phyloP scores from a whole-genome alignment of 441 rosid species.

The Adansonia grandidieri region DNA sequence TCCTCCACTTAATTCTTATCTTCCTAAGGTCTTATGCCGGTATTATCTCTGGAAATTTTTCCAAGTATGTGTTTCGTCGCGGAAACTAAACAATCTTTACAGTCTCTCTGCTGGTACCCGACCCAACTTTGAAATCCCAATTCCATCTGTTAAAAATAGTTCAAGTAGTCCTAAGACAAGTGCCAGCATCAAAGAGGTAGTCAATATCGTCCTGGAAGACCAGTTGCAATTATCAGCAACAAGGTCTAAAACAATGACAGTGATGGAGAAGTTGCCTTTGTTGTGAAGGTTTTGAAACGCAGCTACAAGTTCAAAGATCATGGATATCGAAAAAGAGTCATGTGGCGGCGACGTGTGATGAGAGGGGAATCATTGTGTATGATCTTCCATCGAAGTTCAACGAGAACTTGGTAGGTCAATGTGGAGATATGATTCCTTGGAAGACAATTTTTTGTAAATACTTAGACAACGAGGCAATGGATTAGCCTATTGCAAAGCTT shows the following conservation, averaged over 20 bases:
- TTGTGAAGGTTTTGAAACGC: slow-evolving; percentile 47
- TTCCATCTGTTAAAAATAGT: slow-evolving; percentile 30
- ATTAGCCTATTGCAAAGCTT: slow-evolving; percentile 52
- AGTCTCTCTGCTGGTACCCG: slow-evolving; percentile 86
- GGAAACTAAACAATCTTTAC: slow-evolving; percentile 73
- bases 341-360: slow-evolving; percentile 45
- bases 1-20: slow-evolving; percentile 50
- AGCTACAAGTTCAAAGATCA: slow-evolving; percentile 61
- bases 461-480: slow-evolving; percentile 60
- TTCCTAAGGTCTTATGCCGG: slow-evolving; percentile 76
- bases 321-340: slow-evolving; percentile 47
- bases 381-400: slow-evolving; percentile 80
- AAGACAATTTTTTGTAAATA: slow-evolving; percentile 56
- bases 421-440: slow-evolving; percentile 79
- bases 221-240: background rate
- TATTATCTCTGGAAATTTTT: slow-evolving; percentile 66
- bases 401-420: slow-evolving; percentile 69
- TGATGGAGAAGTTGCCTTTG: slow-evolving; percentile 46
- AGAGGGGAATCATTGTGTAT: slow-evolving; percentile 66
- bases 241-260: slow-evolving; percentile 21
- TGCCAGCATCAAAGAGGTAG: background rate
- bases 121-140: slow-evolving; percentile 52
- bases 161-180: slow-evolving; percentile 21
- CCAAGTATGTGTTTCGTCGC: slow-evolving; percentile 72
- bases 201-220: background rate